Evolutionary conservation across 495 filamentous ascomycete species (phyloP).

Genomic region (Aspergillus carlsbadensis): DNA sequence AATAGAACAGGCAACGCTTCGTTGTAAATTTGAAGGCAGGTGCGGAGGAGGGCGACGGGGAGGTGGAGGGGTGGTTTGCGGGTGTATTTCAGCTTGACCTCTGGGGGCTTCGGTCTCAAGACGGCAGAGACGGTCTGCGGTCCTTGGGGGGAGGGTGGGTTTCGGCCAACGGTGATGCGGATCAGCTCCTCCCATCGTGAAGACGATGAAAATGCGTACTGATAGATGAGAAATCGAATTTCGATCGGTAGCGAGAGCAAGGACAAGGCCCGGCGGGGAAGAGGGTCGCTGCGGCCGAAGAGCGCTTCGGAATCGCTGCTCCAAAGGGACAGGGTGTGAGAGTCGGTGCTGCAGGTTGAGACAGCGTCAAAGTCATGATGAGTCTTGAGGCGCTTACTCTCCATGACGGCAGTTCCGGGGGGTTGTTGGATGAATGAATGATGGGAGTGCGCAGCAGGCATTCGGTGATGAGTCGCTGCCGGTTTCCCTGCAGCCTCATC

Average conservation of each 20-base stretch:
- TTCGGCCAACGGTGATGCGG: neutral
- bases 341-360: neutral
- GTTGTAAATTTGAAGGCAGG: neutral
- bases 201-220: neutral
- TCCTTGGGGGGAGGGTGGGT: neutral
- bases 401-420: neutral
- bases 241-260: slow-evolving; percentile 1
- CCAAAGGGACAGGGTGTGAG: neutral
- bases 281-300: neutral
- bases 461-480: too few relatives aligned
- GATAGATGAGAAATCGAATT: slow-evolving; percentile 2
- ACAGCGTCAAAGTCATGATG: neutral
- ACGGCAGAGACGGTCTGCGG: too few relatives aligned
- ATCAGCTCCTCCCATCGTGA: neutral
- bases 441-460: neutral
- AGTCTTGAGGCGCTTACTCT: neutral
- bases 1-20: neutral
- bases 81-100: neutral
- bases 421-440: neutral
- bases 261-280: neutral
- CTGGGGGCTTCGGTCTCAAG: neutral
- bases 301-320: neutral
- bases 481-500: neutral
- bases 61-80: neutral
- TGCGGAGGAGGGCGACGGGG: neutral